Evolutionary conservation across 2,329 filamentous ascomycete genomes (phyloP), one percentile per base, ranked within the genome.

Genomic region (Neopestalotiopsis sp.): DNA sequence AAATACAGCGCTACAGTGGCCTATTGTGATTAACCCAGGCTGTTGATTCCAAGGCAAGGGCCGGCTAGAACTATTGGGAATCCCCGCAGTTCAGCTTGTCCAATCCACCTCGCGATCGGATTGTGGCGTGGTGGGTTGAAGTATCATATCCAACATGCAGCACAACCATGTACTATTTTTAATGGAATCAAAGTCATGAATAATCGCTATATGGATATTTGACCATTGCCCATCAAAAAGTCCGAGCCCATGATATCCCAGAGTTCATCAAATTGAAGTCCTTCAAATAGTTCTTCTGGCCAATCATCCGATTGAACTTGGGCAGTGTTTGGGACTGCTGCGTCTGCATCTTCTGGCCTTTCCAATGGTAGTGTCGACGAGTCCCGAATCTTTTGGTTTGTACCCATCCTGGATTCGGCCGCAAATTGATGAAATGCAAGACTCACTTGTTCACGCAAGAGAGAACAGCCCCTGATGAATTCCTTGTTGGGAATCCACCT

Each of bases 391-490:
- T 28, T 59, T 13, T 34, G 24, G 9, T 13, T 9, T 4, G n/a
- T 12, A 34, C 57, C 57, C 12, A 59, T 10, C 24, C 30, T 30
- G n/a, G 57, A n/a, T n/a, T 34, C 30, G 28, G 57, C 57, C 30
- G 24, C 10, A 34, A 30, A 59, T 9, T 59, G 24, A n/a, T 14
- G 24, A 28, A 59, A 59, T 30, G 57, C 63, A 14, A 17, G 30
- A 34, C 20, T 42, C 13, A 69, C 65, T 14, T 57, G 34, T 38
- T 69, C 64, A 7, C 68, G 64, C 38, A 69, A 65, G 4, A 57
- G 14, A 13, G 38, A 57, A 34, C 58, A 63, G 57, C 64, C 58
- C 12, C 20, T 6, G 4, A 62, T 42, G 65, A 67, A 67, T 14
- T 42, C 65, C n/a, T 56, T 30, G 49, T 67, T 57, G 56, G 42